These are phyloP conservation scores for Lentinula novae-zelandiae DNA, from an alignment of 1,284 basidiomycete genomes.

Conservation along the genomic window DNA sequence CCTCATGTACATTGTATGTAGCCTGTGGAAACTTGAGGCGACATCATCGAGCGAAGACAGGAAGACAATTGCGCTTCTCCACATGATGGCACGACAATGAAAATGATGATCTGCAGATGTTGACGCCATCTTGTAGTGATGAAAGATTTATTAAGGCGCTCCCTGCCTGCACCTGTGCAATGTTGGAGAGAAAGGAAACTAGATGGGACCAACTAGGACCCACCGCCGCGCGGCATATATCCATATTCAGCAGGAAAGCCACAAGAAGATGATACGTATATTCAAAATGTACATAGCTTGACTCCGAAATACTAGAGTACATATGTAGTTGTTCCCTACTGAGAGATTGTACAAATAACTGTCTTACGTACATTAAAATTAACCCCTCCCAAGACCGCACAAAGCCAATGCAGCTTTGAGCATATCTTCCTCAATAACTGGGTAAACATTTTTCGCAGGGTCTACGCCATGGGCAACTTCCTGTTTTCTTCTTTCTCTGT, in stretches of 20 bases:
- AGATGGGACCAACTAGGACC: neutral
- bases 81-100: neutral
- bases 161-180: neutral
- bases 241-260: too few species aligned
- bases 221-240: neutral
- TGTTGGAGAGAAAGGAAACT: neutral
- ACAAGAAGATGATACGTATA: neutral
- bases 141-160: neutral
- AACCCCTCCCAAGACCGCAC: constrained; percentile 49
- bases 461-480: neutral
- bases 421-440: constrained; percentile 48
- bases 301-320: neutral
- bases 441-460: constrained; percentile 16
- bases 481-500: constrained; percentile 1
- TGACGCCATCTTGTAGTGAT: neutral
- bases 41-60: too few species aligned
- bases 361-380: neutral
- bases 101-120: neutral
- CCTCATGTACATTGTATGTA: too few species aligned
- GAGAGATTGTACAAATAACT: neutral
- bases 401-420: constrained; percentile 60
- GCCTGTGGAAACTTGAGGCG: too few species aligned
- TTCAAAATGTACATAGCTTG: constrained; percentile 1
- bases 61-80: neutral
- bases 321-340: neutral